phyloP scores from a whole-genome alignment of 306 rosid genomes.

The Fagus crenata region DNA sequence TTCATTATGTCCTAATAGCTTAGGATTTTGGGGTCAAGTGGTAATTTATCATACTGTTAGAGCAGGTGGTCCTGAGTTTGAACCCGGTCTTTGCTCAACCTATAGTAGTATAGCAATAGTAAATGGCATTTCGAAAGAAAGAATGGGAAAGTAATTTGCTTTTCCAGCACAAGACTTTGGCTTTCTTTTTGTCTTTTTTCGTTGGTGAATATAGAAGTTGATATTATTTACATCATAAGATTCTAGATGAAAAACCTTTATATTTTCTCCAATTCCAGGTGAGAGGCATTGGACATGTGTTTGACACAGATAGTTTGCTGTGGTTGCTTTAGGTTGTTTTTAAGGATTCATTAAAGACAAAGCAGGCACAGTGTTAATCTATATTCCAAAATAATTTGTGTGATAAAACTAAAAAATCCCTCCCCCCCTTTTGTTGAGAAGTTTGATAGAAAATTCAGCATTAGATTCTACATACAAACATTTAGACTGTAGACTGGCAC shows the following conservation, averaged over 20 bases:
- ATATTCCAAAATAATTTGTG: not conserved
- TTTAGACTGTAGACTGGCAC: not conserved
- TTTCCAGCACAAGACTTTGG: not conserved
- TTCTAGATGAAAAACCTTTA: not conserved
- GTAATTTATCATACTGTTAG: too few species aligned
- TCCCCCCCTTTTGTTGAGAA: not conserved
- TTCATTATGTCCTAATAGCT: too few species aligned
- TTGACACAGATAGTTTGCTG: not conserved
- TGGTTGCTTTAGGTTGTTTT: not conserved
- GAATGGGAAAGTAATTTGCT: not conserved
- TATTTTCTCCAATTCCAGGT: too few species aligned
- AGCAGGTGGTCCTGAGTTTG: too few species aligned
- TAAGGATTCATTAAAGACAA: conserved; percentile 1
- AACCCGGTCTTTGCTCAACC: too few species aligned
- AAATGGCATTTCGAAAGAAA: not conserved
- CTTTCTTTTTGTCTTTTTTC: not conserved
- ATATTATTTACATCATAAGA: not conserved
- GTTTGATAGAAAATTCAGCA: not conserved
- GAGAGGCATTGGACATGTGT: not conserved
- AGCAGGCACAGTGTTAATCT: not conserved
- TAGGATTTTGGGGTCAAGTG: too few species aligned
- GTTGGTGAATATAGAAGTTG: not conserved
- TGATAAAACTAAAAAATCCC: not conserved
- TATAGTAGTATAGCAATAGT: not conserved
- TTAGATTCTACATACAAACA: not conserved